phyloP scores from a whole-genome alignment of 192 early-diverging fungal genomes.

The Rhizoclosmatium globosum region DNA sequence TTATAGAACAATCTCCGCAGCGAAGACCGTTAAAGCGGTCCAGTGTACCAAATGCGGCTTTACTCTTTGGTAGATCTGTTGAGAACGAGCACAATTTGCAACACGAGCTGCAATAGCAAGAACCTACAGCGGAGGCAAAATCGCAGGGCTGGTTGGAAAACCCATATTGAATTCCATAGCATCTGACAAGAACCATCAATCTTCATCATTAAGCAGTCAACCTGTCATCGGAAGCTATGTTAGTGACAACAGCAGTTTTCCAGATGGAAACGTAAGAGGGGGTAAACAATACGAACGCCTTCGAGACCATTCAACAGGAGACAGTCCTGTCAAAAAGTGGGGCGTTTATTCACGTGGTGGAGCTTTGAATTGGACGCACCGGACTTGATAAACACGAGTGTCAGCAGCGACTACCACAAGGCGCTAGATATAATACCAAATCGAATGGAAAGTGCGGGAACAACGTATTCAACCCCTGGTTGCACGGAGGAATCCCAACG shows the following conservation, averaged over 20 bases:
- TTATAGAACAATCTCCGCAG: background rate
- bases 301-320: no score
- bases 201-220: background rate
- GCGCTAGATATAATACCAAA: background rate
- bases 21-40: background rate
- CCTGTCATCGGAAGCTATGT: constrained; percentile 2
- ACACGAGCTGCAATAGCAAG: background rate
- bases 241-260: background rate
- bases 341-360: background rate
- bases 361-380: background rate
- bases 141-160: background rate
- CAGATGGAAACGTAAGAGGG: background rate
- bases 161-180: background rate
- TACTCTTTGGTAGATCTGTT: background rate
- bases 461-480: background rate
- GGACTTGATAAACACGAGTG: no score
- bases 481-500: constrained; percentile 7
- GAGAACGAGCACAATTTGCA: background rate
- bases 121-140: constrained; percentile 5
- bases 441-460: background rate
- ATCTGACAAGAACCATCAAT: background rate
- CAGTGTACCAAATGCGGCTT: background rate
- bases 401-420: no score
- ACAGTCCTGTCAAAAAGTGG: no score
- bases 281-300: background rate